These are phyloP conservation scores for Arthrobotrys conoides DNA, from an alignment of 2,329 filamentous ascomycete species.

Conservation along the genomic window DNA sequence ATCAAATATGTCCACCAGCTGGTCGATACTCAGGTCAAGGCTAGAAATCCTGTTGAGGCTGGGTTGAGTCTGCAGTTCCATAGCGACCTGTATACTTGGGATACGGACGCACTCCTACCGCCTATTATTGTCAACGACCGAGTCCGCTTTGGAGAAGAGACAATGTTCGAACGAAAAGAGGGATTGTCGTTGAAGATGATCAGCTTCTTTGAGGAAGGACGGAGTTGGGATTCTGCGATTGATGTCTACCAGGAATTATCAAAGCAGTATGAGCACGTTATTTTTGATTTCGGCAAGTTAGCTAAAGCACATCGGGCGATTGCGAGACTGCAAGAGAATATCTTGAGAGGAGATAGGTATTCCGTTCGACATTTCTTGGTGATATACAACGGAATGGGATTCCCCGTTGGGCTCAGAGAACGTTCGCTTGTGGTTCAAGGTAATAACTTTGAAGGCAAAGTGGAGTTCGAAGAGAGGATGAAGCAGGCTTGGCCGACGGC, in stretches of 20 bases:
- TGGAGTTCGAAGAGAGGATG: constrained; percentile 89
- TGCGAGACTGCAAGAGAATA: constrained; percentile 89
- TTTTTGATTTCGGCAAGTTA: constrained; percentile 92
- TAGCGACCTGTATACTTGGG: constrained; percentile 93
- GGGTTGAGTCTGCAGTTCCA: constrained; percentile 90
- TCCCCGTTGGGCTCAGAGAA: constrained; percentile 83
- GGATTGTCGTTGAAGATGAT: constrained; percentile 94
- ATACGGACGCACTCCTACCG: constrained; percentile 67
- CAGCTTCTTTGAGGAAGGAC: constrained; percentile 92
- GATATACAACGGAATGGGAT: constrained; percentile 88
- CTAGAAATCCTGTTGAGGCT: constrained; percentile 86
- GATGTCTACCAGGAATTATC: constrained; percentile 91
- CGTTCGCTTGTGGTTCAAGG: constrained; percentile 95
- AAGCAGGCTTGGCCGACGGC: constrained; percentile 90
- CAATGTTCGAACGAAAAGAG: constrained; percentile 92
- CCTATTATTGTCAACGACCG: constrained; percentile 71
- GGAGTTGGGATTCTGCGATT: constrained; percentile 90
- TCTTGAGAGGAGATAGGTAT: constrained; percentile 83
- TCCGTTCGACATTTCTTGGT: constrained; percentile 93
- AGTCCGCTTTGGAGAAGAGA: constrained; percentile 82
- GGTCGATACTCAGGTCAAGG: constrained; percentile 80
- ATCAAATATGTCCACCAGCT: constrained; percentile 95
- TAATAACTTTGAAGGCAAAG: constrained; percentile 80
- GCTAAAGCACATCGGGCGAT: constrained; percentile 90
- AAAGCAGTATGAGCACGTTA: constrained; percentile 87